These are phyloP conservation scores for Monosporascus ibericus DNA, from an alignment of 2,329 filamentous ascomycete species.

Conservation along the genomic window DNA sequence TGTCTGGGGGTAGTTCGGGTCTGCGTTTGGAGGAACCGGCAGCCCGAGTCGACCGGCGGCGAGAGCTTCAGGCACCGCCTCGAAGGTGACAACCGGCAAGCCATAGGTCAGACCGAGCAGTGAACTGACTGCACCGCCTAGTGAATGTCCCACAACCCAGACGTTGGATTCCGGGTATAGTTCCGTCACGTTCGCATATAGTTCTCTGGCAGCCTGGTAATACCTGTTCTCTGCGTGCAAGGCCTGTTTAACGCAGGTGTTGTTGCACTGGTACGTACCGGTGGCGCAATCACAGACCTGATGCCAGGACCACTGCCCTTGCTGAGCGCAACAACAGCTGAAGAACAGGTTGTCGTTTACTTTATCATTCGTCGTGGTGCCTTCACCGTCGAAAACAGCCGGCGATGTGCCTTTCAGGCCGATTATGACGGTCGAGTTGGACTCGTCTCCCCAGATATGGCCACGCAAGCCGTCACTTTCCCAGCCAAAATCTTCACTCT, in stretches of 20 bases:
- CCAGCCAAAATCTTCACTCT: constrained; percentile 89
- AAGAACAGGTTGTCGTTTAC: constrained; percentile 97
- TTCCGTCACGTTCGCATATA: constrained; percentile 88
- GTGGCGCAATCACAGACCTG: constrained; percentile 92
- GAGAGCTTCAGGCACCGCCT: constrained; percentile 86
- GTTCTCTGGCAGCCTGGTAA: constrained; percentile 79
- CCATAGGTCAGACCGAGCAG: constrained; percentile 88
- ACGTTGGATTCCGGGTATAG: constrained; percentile 79
- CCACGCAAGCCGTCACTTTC: constrained; percentile 81
- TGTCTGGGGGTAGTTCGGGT: constrained; percentile 64
- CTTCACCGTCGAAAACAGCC: constrained; percentile 92
- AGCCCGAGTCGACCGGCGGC: constrained; percentile 79
- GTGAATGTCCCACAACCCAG: constrained; percentile 88
- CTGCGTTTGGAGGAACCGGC: constrained; percentile 72
- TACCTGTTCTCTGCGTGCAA: constrained; percentile 81
- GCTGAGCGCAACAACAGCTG: constrained; percentile 94
- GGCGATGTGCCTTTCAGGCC: constrained; percentile 87
- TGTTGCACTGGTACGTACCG: constrained; percentile 82
- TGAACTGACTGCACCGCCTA: constrained; percentile 85
- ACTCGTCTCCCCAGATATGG: constrained; percentile 84
- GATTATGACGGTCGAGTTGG: constrained; percentile 82
- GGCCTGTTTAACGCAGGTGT: constrained; percentile 75
- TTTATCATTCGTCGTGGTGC: constrained; percentile 96
- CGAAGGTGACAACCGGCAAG: constrained; percentile 83
- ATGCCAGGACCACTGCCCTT: constrained; percentile 82